Base-by-base conservation (phyloP, 768 basidiomycete genomes). In the Suillus subalutaceus region DNA sequence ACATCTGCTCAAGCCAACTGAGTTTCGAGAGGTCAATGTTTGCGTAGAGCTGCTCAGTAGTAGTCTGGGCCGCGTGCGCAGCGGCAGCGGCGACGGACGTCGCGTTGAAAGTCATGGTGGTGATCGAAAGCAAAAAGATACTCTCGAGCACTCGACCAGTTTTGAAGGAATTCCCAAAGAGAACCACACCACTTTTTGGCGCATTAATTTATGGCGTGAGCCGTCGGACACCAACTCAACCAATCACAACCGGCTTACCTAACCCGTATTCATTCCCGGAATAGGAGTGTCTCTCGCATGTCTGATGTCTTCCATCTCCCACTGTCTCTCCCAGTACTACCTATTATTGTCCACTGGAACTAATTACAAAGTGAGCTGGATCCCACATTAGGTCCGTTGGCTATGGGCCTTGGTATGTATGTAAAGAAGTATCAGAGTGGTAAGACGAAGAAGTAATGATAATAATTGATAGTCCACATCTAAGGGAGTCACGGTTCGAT, bases 1-100 rank as follows among this genome's bases (percentile, higher is more conserved):
- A 98, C 71, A 87, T 83, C 65, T 87, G 83, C 79, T 97, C 96
- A 60, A 89, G 67, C 89, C 87, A 90, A 67, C 74, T 86, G 48
- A 93, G 81, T 63, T 86, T 82, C 23, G 84, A 72, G 64, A 89
- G 81, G 77, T 92, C 89, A 26, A 85, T 81, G 68, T 81, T 77
- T 2, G 84, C 81, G 65, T 92, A 91, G 16, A 90, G 82, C 53
- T 79, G 68, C 20, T 80, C 78, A 50, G 81, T 79, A 23, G 77
- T 69, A 30, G 70, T 62, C 40, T 74, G 68, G n/a, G 68, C 67
- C 41, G 72, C 67, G 12, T 71, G 67, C 0, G 66, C 69, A 6
- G 38, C 57, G 18, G 40, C 58, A 30, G 59, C 59, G 8, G 41
- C 59, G 43, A 75, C 74, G 71, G 43, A 18, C 1, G 75, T 76